Evolutionary conservation across 805 yeast genomes (phyloP).

Genomic region (Candida awuae): DNA sequence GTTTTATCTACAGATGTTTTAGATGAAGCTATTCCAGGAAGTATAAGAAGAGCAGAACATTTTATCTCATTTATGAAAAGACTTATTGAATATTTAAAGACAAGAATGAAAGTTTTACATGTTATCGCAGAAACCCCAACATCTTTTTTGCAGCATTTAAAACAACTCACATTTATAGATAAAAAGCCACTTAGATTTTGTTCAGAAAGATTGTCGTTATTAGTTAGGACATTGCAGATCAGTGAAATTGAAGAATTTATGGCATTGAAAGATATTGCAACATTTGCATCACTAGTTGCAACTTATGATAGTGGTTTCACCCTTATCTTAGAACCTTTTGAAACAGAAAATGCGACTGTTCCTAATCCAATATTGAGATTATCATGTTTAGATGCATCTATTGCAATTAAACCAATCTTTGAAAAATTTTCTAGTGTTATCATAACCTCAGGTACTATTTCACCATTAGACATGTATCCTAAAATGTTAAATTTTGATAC

Average conservation of each 20-base stretch:
- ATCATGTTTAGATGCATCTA: conserved; percentile 94
- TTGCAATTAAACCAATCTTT: conserved; percentile 94
- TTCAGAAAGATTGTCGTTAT: conserved; percentile 78
- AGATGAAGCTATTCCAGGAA: conserved; percentile 94
- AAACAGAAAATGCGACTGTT: conserved; percentile 85
- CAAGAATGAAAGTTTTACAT: conserved; percentile 95
- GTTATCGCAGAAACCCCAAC: conserved; percentile 97
- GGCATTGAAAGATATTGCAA: conserved; percentile 91
- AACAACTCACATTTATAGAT: conserved; percentile 88
- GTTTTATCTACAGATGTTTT: conserved; percentile 77
- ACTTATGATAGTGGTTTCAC: conserved; percentile 93
- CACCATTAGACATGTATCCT: conserved; percentile 98
- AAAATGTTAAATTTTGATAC: conserved; percentile 92
- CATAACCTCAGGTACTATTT: conserved; percentile 95
- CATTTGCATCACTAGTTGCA: conserved; percentile 91
- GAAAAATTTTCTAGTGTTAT: conserved; percentile 88
- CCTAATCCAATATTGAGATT: conserved; percentile 94
- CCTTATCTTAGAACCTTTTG: conserved; percentile 90
- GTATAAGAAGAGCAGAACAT: conserved; percentile 94
- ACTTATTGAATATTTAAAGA: conserved; percentile 87
- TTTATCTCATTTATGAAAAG: conserved; percentile 88
- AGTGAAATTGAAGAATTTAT: conserved; percentile 84
- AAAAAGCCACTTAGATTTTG: conserved; percentile 86
- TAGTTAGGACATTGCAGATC: conserved; percentile 85
- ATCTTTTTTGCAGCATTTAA: conserved; percentile 85